Conservation (phyloP, 2,329 filamentous ascomycete genomes). For the Aspergillus sp. region DNA sequence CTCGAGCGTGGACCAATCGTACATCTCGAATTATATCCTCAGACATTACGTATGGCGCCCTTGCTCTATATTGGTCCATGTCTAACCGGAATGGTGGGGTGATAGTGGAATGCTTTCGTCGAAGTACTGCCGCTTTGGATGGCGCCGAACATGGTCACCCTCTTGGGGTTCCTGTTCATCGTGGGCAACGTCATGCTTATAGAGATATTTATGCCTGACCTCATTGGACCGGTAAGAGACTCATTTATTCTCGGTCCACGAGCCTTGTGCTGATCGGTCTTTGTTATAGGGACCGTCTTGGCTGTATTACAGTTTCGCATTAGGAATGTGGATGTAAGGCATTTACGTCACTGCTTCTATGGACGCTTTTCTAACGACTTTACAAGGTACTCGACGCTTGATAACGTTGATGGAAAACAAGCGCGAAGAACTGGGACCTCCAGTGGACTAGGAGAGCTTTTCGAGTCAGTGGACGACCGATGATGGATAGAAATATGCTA, state of each 20-base stretch:
- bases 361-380: conserved; percentile 17
- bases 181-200: conserved; percentile 76
- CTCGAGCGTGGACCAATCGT: conserved; percentile 93
- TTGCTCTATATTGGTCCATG: background rate
- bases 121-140: conserved; percentile 92
- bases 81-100: conserved; percentile 11
- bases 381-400: conserved; percentile 82
- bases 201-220: conserved; percentile 80
- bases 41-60: conserved; percentile 79
- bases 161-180: conserved; percentile 93
- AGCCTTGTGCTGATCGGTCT: conserved; percentile 12
- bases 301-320: conserved; percentile 94
- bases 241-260: background rate
- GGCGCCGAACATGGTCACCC: conserved; percentile 95
- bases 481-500: conserved; percentile 21
- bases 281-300: conserved; percentile 71
- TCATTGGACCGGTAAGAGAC: conserved; percentile 76
- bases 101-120: conserved; percentile 94
- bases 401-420: conserved; percentile 98
- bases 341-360: background rate
- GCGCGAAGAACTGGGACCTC: conserved; percentile 92
- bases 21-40: conserved; percentile 88
- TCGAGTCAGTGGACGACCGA: conserved; percentile 61
- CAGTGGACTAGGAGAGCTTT: conserved; percentile 90
- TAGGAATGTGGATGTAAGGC: conserved; percentile 86